These are phyloP conservation scores for Fusarium sp. DNA, from an alignment of 2,329 filamentous ascomycete genomes.

Conservation along the genomic window DNA sequence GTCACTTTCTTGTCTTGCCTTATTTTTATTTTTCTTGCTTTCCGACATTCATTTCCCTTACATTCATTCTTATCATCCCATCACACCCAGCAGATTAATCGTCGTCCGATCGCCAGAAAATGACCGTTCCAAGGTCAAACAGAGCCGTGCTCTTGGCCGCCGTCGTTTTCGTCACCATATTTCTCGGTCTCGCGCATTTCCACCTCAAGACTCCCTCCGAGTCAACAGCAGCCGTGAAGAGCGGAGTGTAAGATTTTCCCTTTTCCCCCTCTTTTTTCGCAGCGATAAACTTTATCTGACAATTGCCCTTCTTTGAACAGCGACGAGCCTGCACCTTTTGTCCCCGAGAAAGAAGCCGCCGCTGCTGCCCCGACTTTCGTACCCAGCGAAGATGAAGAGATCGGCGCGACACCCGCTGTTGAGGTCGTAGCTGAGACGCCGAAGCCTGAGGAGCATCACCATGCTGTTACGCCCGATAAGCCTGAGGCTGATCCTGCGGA, in stretches of 20 bases:
- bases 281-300: not conserved
- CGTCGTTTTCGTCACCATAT: conserved; percentile 22
- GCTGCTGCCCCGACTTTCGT: conserved; percentile 9
- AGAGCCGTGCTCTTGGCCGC: conserved; percentile 22
- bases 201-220: conserved; percentile 15
- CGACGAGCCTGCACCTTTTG: conserved; percentile 15
- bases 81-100: not conserved
- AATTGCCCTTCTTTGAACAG: not conserved
- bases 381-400: conserved; percentile 9
- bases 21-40: not conserved
- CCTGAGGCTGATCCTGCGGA: conserved; percentile 4
- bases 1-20: not conserved
- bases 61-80: not conserved
- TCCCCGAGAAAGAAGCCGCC: conserved; percentile 22
- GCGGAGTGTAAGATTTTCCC: conserved; percentile 7
- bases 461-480: not conserved
- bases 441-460: not conserved
- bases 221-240: not conserved
- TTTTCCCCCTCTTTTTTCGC: not conserved
- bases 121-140: conserved; percentile 21
- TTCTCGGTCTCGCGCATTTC: conserved; percentile 24
- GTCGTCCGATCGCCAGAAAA: not conserved
- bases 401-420: not conserved
- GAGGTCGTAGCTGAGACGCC: not conserved
- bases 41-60: not conserved